A percentile compares a stretch with the other conserved stretches of the same genome.
Evolutionary conservation across 306 rosid species (phyloP).

Genomic region (Cotoneaster glaucophyllus): DNA sequence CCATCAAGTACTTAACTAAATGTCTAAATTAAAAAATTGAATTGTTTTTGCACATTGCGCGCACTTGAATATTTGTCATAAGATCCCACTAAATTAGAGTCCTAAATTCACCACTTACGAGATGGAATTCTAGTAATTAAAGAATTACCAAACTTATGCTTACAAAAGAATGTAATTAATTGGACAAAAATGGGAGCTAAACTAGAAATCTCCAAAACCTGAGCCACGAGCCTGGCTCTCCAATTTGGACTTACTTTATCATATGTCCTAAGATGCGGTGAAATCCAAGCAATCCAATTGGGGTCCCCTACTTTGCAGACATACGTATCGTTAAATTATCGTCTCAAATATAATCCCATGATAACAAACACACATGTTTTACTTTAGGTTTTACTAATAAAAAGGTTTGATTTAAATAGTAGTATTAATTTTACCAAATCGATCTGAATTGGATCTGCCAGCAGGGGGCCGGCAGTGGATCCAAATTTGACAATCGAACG

Average conservation of each 20-base stretch:
- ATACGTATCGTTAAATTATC: constrained; percentile 3
- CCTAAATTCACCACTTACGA: too few relatives aligned
- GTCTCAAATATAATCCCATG: not conserved
- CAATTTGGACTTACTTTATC: constrained; percentile 4
- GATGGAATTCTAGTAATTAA: not conserved
- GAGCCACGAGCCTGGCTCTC: constrained; percentile 26
- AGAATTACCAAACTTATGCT: too few relatives aligned
- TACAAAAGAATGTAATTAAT: not conserved
- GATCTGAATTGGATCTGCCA: not conserved
- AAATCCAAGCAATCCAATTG: constrained; percentile 51
- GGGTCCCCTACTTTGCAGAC: constrained; percentile 21
- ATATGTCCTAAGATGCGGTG: constrained; percentile 34
- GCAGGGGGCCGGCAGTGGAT: not conserved
- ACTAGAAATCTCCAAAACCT: not conserved
- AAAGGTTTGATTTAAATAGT: not conserved
- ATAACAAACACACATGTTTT: not conserved
- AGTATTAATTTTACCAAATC: not conserved
- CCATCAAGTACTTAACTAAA: too few relatives aligned
- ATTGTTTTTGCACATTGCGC: too few relatives aligned
- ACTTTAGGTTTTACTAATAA: not conserved
- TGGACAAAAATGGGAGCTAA: not conserved
- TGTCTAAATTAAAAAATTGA: too few relatives aligned
- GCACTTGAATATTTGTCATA: too few relatives aligned
- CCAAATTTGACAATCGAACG: not conserved
- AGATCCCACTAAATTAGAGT: too few relatives aligned